Evolutionary conservation across 192 early-diverging fungal species (phyloP).

Genomic region (Coemansia reversa): DNA sequence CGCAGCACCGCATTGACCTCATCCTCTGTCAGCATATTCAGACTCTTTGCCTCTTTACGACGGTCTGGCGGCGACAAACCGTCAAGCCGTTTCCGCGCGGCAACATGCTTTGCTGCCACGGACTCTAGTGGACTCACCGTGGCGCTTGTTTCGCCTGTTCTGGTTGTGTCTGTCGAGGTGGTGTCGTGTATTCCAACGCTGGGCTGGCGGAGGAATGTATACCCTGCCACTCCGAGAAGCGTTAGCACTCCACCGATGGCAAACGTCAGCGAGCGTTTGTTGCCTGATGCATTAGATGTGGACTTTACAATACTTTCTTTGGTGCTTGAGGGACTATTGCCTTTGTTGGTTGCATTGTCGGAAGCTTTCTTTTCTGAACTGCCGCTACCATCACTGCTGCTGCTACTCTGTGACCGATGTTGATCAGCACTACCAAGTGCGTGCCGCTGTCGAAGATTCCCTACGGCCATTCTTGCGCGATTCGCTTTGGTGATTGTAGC

Average conservation of each 20-base stretch:
- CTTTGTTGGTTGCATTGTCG: background rate
- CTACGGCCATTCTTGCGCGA: background rate
- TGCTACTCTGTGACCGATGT: background rate
- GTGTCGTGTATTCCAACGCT: background rate
- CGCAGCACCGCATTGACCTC: slow-evolving; percentile 43
- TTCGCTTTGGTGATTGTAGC: background rate
- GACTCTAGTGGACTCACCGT: slow-evolving; percentile 31
- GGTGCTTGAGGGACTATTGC: background rate
- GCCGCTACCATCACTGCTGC: background rate
- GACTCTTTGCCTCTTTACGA: slow-evolving; percentile 16
- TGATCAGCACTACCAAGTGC: background rate
- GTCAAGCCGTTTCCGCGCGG: slow-evolving; percentile 31
- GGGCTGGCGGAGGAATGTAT: slow-evolving; percentile 36
- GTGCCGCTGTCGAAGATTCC: background rate
- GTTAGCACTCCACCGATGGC: slow-evolving; percentile 43
- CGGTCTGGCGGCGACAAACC: slow-evolving; percentile 15
- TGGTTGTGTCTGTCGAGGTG: background rate
- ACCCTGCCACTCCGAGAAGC: slow-evolving; percentile 35
- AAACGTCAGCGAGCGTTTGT: slow-evolving; percentile 42
- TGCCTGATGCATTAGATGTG: slow-evolving; percentile 4
- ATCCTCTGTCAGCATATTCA: slow-evolving; percentile 32
- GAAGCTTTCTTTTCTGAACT: slow-evolving; percentile 4
- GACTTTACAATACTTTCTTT: slow-evolving; percentile 5
- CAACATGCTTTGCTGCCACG: slow-evolving; percentile 29
- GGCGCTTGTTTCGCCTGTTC: background rate